phyloP scores from a whole-genome alignment of 352 stramenopile species.

The Elongisporangium senticosum region DNA sequence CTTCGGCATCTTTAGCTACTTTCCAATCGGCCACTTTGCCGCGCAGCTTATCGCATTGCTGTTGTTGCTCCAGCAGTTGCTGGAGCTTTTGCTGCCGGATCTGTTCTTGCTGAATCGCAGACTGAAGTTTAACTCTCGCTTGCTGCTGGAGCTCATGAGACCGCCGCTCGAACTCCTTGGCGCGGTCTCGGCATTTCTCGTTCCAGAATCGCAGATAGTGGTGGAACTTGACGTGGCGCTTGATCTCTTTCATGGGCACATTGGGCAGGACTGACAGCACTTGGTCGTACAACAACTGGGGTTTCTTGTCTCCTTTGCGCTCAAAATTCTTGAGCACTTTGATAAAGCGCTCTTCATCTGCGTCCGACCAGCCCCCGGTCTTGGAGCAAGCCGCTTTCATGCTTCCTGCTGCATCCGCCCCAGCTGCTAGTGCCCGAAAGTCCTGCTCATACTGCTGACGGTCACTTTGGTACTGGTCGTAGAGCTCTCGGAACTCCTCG shows the following conservation, averaged over 20 bases:
- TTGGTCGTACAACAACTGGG: conserved; percentile 59
- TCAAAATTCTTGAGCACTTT: conserved; percentile 47
- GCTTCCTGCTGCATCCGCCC: conserved; percentile 21
- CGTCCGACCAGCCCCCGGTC: conserved; percentile 31
- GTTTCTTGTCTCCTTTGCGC: conserved; percentile 33
- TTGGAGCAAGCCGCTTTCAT: conserved; percentile 31
- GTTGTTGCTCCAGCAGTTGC: conserved; percentile 30
- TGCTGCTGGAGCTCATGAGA: conserved; percentile 18
- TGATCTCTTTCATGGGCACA: conserved; percentile 27
- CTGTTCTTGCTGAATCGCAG: conserved; percentile 16
- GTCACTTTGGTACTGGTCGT: conserved; percentile 20
- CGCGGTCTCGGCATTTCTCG: conserved; percentile 47
- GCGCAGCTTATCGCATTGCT: conserved; percentile 36
- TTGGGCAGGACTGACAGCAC: conserved; percentile 37
- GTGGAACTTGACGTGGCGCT: conserved; percentile 56
- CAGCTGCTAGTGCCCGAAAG: conserved; percentile 30
- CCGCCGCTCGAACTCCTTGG: conserved; percentile 35
- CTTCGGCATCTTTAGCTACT: conserved; percentile 42
- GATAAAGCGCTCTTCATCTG: conserved; percentile 58
- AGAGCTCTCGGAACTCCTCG: conserved; percentile 23
- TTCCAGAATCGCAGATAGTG: conserved; percentile 47
- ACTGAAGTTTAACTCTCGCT: conserved; percentile 24
- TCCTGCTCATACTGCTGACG: conserved; percentile 27
- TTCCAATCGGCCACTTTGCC: conserved; percentile 45
- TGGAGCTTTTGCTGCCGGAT: conserved; percentile 21